Evolutionary conservation across 192 early-diverging fungal species (phyloP), one percentile per base, ranked within the genome.

Genomic region (Phlyctochytrium arcticum): DNA sequence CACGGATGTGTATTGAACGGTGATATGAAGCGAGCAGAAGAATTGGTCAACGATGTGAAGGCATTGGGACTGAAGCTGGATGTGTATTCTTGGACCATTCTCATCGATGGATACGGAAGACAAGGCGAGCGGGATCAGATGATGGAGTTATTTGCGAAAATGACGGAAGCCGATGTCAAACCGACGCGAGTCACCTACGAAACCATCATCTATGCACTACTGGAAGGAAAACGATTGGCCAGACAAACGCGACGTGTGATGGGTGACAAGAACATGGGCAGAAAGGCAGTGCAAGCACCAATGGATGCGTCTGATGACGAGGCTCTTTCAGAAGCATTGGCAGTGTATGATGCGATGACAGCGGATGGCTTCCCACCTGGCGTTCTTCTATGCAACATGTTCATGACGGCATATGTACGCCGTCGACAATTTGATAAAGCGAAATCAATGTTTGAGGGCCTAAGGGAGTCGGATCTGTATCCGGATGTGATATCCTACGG

Each of bases 381-480:
- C 35, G 34, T 58, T 48, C 23, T 49, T 10, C 30, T 48, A 33
- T 65, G 44, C 46, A 37, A 64, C 61, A 47, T 68, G n/a, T 66
- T 73, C 47, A 72, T 76, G 74, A 35, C 57, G 32, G 59, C 61
- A 7, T 76, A 60, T 36, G 27, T 67, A 9, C 54, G 53, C 9
- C 57, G 55, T 6, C 51, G 58, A 15, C 51, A 69, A 4, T 33
- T 73, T 36, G 42, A 21, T 8, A 46, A 42, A 4, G 59, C 44
- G 5, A 46, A 48, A 4, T 26, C 29, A 6, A 21, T 59, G 15
- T 69, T 76, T 26, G 55, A 63, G 4, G 50, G 48, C 23, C 57
- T 67, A 56, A 1, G 4, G 6, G n/a, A 7, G 2, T 32, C 26
- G 1, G 42, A 24, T n/a, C 21, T 67, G 6, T n/a, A 35, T 30